Evolutionary conservation across 2,329 filamentous ascomycete species (phyloP), one percentile per base, ranked within the genome.

Genomic region (Drechslerella stenobrocha): DNA sequence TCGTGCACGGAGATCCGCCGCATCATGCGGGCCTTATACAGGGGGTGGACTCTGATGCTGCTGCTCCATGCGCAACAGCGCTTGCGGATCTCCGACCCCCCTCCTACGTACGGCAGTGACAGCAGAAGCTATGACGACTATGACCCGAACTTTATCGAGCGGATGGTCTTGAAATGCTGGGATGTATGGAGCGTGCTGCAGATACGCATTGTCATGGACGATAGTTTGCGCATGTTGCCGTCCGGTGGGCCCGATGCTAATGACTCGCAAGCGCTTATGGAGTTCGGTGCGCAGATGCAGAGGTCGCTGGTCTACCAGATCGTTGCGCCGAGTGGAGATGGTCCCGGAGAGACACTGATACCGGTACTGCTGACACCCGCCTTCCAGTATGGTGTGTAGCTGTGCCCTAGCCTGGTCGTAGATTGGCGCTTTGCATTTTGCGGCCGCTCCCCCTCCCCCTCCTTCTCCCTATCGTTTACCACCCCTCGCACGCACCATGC

Each of bases 11-110:
- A 66, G 13, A 20, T 58, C 6, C 28, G 18, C 11, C 53, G 60
- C 13, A 52, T 57, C 20, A 53, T 46, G n/a, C 37, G 15, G 18
- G 48, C 52, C 13, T 20, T 66, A 44, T 66, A 66, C 15, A 35
- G 60, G 6, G 52, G 60, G 15, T 66, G 60, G 60, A 58, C 15
- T 6, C 35, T 66, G 23, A 37, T 66, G 7, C 32, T 66, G n/a
- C 20, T 64, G 22, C 28, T 57, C 28, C 22, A 52, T 46, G 44
- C 37, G 18, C 45, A 46, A 8, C 24, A 28, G 23, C 22, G n/a
- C 4, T 3, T 51, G 1, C 22, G 26, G n/a, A n/a, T 15, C 24
- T n/a, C 32, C 30, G 37, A 46, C 22, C 13, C 44, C 20, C 13
- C n/a, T 7, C 3, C 22, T 52, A 52, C 9, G 3, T 2, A 42